A percentile compares a stretch with the other conserved stretches of the same genome.
Conservation (phyloP, 768 basidiomycete genomes). For the Kwoniella shandongensis region DNA sequence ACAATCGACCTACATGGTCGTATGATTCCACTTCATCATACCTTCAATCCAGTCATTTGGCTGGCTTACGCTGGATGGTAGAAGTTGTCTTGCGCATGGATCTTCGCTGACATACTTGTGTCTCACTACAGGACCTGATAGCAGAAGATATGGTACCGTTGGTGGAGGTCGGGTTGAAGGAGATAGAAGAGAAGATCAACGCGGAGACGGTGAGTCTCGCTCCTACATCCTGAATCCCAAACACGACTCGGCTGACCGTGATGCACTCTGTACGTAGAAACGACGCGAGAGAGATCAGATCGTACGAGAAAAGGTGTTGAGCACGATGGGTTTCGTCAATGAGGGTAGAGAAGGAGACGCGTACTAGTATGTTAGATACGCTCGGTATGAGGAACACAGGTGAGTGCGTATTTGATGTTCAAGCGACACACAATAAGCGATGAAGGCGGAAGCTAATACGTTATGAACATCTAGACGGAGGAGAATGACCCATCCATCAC, state of each 20-base stretch:
- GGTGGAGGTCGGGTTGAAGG: constrained; percentile 20
- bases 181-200: constrained; percentile 37
- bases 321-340: constrained; percentile 84
- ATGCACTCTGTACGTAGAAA: constrained; percentile 46
- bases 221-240: not conserved
- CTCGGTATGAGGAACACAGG: too few relatives aligned
- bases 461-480: too few relatives aligned
- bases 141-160: constrained; percentile 41
- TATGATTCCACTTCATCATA: too few relatives aligned
- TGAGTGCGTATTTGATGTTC: too few relatives aligned
- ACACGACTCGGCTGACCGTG: not conserved
- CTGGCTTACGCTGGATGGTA: not conserved
- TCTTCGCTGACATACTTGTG: not conserved
- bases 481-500: not conserved
- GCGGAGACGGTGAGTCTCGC: constrained; percentile 34
- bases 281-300: constrained; percentile 78
- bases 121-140: constrained; percentile 33
- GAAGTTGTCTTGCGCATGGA: not conserved
- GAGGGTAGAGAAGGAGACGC: constrained; percentile 97
- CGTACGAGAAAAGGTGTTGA: constrained; percentile 74
- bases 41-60: too few relatives aligned
- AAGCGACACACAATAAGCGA: too few relatives aligned
- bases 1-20: too few relatives aligned
- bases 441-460: too few relatives aligned
- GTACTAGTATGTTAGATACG: constrained; percentile 61